Evolutionary conservation across 2,329 filamentous ascomycete species (phyloP).

Genomic region (Didymella keratinophila): DNA sequence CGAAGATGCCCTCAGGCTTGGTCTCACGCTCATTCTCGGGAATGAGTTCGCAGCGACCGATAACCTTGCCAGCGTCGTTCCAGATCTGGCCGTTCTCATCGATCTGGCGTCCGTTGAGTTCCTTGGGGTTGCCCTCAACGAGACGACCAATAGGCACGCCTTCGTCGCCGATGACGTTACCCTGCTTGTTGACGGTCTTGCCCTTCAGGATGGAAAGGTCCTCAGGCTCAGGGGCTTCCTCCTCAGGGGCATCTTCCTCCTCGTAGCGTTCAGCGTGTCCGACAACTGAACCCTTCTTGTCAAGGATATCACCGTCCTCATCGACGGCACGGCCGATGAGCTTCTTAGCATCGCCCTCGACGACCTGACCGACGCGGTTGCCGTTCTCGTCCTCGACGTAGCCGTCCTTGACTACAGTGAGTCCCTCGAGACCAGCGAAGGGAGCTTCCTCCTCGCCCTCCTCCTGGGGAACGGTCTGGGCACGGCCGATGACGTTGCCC

Average conservation of each 20-base stretch:
- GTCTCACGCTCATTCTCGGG: constrained; percentile 68
- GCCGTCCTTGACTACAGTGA: constrained; percentile 59
- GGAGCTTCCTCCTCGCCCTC: constrained; percentile 58
- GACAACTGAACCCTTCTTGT: constrained; percentile 62
- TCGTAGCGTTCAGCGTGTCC: constrained; percentile 64
- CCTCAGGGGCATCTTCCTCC: constrained; percentile 63
- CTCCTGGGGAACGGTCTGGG: constrained; percentile 57
- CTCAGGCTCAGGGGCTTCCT: constrained; percentile 51
- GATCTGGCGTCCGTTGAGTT: constrained; percentile 72
- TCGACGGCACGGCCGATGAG: constrained; percentile 60
- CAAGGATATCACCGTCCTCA: constrained; percentile 62
- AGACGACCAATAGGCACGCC: constrained; percentile 67
- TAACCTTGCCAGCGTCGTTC: constrained; percentile 74
- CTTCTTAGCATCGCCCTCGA: constrained; percentile 61
- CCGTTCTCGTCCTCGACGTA: constrained; percentile 60
- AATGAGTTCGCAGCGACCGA: constrained; percentile 73
- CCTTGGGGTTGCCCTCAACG: constrained; percentile 70
- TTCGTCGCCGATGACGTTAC: constrained; percentile 59
- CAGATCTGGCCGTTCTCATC: constrained; percentile 76
- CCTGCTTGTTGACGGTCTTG: constrained; percentile 59
- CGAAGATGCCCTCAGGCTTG: constrained; percentile 60
- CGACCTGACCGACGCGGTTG: constrained; percentile 58
- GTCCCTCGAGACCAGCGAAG: constrained; percentile 60
- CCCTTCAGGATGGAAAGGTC: constrained; percentile 58
- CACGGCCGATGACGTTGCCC: constrained; percentile 60